Evolutionary conservation across 306 rosid species (phyloP).

Genomic region (Cicer chorassanicum): DNA sequence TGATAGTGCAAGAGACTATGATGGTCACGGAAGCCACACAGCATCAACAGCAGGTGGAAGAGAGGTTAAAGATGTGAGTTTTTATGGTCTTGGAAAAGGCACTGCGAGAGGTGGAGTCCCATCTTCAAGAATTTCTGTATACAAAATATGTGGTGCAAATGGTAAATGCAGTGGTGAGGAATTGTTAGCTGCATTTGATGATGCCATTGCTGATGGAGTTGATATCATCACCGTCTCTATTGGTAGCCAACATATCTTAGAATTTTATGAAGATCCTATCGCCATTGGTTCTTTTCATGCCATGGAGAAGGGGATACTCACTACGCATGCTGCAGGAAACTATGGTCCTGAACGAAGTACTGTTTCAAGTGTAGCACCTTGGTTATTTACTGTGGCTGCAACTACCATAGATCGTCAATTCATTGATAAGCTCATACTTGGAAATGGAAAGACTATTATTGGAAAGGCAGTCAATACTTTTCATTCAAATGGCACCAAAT

Average conservation of each 20-base stretch:
- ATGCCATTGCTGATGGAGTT: constrained; percentile 48
- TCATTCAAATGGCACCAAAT: neutral
- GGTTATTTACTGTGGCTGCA: constrained; percentile 21
- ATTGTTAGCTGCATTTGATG: constrained; percentile 43
- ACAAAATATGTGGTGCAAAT: neutral
- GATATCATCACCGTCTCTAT: constrained; percentile 43
- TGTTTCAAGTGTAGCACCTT: neutral
- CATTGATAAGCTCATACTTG: constrained; percentile 10
- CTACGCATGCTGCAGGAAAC: constrained; percentile 5
- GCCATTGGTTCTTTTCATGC: constrained; percentile 35
- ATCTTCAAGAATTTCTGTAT: constrained; percentile 40
- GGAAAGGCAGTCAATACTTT: neutral
- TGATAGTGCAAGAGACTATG: constrained; percentile 8
- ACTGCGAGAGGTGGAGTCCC: constrained; percentile 44
- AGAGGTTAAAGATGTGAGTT: neutral
- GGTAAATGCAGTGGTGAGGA: no score
- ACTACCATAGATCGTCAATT: constrained; percentile 6
- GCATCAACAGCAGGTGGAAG: neutral
- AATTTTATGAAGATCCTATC: neutral
- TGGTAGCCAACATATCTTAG: neutral
- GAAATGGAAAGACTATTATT: neutral
- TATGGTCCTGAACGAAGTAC: neutral
- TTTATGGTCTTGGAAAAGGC: constrained; percentile 32
- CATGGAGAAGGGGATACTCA: constrained; percentile 11
- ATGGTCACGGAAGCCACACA: constrained; percentile 45